Evolutionary conservation across 164 flowering plant species (phyloP), one percentile per base, ranked within the genome.

Genomic region (Annona cherimola): DNA sequence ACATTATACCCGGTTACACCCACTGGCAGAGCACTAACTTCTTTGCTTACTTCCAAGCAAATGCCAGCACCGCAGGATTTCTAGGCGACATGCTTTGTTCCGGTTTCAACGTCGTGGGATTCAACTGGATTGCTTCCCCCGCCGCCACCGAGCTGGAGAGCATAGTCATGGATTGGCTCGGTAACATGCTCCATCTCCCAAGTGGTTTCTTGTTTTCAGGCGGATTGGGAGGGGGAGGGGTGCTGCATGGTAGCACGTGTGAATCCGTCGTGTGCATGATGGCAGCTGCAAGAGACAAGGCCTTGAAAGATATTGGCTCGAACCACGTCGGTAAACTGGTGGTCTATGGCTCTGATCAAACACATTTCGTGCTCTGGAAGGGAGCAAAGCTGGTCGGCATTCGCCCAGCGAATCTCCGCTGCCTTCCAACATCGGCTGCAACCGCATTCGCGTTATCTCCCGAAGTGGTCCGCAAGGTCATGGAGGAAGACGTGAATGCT

Each of bases 1-100:
- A 80, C 0, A 83, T 89, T 2, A 72, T 86, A 0, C 89, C 93
- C 1, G 89, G 87, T 4, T 76, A 87, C 76, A 86, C 87, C 6
- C 88, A 87, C 72, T 87, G 93, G 93, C 71, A 77, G 1, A 87
- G 88, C 76, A 90, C 93, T 0, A 89, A 84, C 73, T 89, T 86
- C 82, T 89, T 86, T 44, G 93, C 87, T 0, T 89, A 74, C 71
- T 87, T 87, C 55, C 87, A 88, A 0, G 85, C 90, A 43, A 85
- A 81, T 0, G 84, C 80, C 3, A 86, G 90, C 77, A 81, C 86
- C 0, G 87, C 91, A 0, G 85, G 77, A 6, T 86, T 87, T 57
- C 67, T 82, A 4, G 90, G 93, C 1, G 91, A 89, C 18, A 85
- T 89, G 89, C 79, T 86, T 2, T 79, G 83, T 75, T 79, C 89